A percentile compares a stretch with the other conserved stretches of the same genome.
phyloP scores from a whole-genome alignment of 352 stramenopile species.

The Phytophthora foliorum region DNA sequence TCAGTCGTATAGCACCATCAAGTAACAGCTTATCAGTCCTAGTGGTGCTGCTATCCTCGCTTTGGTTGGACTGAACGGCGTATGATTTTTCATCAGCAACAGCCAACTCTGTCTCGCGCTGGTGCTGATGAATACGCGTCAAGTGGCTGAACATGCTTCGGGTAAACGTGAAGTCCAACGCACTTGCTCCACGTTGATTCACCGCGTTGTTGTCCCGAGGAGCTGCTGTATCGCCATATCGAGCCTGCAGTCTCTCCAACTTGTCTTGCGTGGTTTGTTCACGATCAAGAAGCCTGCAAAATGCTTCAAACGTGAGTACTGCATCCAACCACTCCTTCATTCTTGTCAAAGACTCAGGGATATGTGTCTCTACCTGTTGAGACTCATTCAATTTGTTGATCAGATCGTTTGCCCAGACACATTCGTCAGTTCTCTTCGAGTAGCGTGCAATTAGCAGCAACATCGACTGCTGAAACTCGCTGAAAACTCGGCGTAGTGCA shows the following conservation, averaged over 20 bases:
- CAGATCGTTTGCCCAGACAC: constrained; percentile 36
- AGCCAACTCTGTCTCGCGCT: constrained; percentile 3
- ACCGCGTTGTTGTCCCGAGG: neutral
- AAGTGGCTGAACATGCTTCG: constrained; percentile 17
- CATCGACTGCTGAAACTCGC: constrained; percentile 40
- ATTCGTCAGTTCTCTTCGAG: constrained; percentile 42
- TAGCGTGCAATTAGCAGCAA: constrained; percentile 37
- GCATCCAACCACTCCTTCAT: constrained; percentile 43
- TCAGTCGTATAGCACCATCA: constrained; percentile 17
- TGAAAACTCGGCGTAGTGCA: constrained; percentile 29
- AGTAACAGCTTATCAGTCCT: constrained; percentile 14
- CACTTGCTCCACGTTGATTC: constrained; percentile 2
- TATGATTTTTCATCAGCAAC: neutral
- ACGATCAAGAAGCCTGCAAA: constrained; percentile 34
- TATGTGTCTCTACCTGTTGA: constrained; percentile 8
- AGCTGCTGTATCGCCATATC: constrained; percentile 9
- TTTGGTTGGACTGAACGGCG: constrained; percentile 24
- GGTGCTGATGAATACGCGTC: constrained; percentile 16
- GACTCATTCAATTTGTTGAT: constrained; percentile 8
- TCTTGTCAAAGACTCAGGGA: constrained; percentile 27
- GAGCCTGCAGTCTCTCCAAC: constrained; percentile 32
- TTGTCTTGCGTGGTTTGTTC: constrained; percentile 46
- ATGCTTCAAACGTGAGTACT: constrained; percentile 36
- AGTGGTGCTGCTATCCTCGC: constrained; percentile 10
- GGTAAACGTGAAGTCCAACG: neutral